Conservation (phyloP, 495 filamentous ascomycete species). For the Alectoria sarmentosa region DNA sequence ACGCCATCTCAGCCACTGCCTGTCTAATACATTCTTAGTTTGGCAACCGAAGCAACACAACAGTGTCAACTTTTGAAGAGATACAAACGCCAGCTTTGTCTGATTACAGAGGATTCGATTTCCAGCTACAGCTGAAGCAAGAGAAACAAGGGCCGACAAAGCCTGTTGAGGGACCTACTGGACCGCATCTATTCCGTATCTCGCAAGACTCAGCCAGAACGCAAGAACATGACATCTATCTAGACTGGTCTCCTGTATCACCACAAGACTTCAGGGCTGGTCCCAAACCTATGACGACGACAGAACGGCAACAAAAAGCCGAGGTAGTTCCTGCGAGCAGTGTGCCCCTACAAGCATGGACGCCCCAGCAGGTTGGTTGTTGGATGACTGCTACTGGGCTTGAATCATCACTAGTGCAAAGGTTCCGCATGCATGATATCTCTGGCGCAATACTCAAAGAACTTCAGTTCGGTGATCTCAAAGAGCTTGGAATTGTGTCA, state of each 20-base stretch:
- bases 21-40: constrained; percentile 24
- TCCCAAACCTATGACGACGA: constrained; percentile 28
- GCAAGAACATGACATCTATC: constrained; percentile 51
- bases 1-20: neutral
- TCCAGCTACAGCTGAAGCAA: constrained; percentile 35
- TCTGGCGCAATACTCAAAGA: constrained; percentile 74
- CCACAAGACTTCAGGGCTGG: constrained; percentile 22
- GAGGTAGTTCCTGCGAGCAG: constrained; percentile 35
- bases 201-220: constrained; percentile 36
- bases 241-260: constrained; percentile 55
- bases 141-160: constrained; percentile 38
- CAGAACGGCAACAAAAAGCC: constrained; percentile 31
- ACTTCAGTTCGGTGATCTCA: constrained; percentile 87
- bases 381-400: constrained; percentile 73
- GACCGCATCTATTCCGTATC: constrained; percentile 81
- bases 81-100: constrained; percentile 59
- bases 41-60: constrained; percentile 61
- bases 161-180: constrained; percentile 68
- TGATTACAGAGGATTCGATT: constrained; percentile 38
- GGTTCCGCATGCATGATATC: constrained; percentile 86
- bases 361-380: constrained; percentile 63
- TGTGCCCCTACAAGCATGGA: constrained; percentile 51
- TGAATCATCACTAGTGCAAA: constrained; percentile 66
- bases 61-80: constrained; percentile 70
- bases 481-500: constrained; percentile 85